These are phyloP conservation scores for Beauveria bassiana DNA, from an alignment of 2,329 filamentous ascomycete species.

Conservation along the genomic window DNA sequence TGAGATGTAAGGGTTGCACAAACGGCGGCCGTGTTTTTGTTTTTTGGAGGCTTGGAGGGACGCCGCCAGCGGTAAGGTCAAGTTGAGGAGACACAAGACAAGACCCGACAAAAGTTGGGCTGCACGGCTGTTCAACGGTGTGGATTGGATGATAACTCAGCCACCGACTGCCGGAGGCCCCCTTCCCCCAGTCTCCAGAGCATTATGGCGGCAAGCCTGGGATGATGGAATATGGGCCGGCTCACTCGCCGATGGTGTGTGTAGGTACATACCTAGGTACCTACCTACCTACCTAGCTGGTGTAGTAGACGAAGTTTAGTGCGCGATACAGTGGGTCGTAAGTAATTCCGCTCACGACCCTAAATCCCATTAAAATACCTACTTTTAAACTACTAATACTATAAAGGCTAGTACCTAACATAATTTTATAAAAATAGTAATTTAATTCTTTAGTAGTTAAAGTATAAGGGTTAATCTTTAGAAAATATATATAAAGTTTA, in stretches of 20 bases:
- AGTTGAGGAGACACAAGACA: slow-evolving; percentile 6
- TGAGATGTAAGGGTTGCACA: slow-evolving; percentile 4
- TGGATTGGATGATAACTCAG: slow-evolving; percentile 13
- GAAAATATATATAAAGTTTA: too few relatives aligned
- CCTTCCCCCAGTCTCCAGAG: slow-evolving; percentile 9
- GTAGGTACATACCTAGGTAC: too few relatives aligned
- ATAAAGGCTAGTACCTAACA: too few relatives aligned
- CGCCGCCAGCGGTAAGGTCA: slow-evolving; percentile 8
- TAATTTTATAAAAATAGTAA: too few relatives aligned
- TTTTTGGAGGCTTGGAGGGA: not conserved
- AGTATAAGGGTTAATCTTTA: too few relatives aligned
- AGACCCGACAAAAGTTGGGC: slow-evolving; percentile 7
- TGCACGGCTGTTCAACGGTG: slow-evolving; percentile 3
- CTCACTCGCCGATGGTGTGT: not conserved
- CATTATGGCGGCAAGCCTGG: slow-evolving; percentile 8
- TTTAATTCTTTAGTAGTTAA: too few relatives aligned
- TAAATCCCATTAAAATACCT: too few relatives aligned
- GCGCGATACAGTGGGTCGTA: not conserved
- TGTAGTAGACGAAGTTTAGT: not conserved
- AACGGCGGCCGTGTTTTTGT: not conserved
- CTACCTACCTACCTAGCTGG: too few relatives aligned
- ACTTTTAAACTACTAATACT: too few relatives aligned
- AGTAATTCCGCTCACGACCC: too few relatives aligned
- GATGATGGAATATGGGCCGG: not conserved
- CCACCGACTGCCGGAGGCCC: slow-evolving; percentile 2